Evolutionary conservation across 768 basidiomycete genomes (phyloP).

Genomic region (Paxillus involutus): DNA sequence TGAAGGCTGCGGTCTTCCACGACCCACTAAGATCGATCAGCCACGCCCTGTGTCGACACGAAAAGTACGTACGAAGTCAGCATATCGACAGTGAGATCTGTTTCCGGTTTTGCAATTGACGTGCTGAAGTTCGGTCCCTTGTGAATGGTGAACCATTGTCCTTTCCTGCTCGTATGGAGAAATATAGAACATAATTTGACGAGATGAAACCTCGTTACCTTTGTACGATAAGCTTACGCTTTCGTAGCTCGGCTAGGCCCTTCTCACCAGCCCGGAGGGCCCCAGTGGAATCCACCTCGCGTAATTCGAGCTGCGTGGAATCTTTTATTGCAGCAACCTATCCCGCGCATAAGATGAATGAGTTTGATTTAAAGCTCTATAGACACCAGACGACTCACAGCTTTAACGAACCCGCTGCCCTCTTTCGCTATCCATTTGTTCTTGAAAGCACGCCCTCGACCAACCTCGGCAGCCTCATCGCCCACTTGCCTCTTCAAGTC

Average conservation of each 20-base stretch:
- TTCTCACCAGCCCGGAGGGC: slow-evolving; percentile 77
- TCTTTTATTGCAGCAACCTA: slow-evolving; percentile 72
- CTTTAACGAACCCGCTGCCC: slow-evolving; percentile 81
- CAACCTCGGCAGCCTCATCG: slow-evolving; percentile 87
- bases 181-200: slow-evolving; percentile 2
- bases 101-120: slow-evolving; percentile 89
- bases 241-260: slow-evolving; percentile 80
- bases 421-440: slow-evolving; percentile 96
- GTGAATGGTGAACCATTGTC: slow-evolving; percentile 88
- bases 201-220: slow-evolving; percentile 46
- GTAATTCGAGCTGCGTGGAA: slow-evolving; percentile 69
- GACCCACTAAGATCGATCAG: slow-evolving; percentile 59
- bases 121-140: slow-evolving; percentile 90
- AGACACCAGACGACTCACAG: slow-evolving; percentile 49
- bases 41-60: background rate
- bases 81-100: slow-evolving; percentile 96
- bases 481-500: slow-evolving; percentile 78
- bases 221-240: slow-evolving; percentile 85
- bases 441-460: slow-evolving; percentile 95
- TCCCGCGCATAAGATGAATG: slow-evolving; percentile 4
- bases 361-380: background rate
- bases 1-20: slow-evolving; percentile 93
- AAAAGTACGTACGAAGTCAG: slow-evolving; percentile 67
- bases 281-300: slow-evolving; percentile 72
- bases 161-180: slow-evolving; percentile 60